These are phyloP conservation scores for Jaltomata sinuosa DNA, from an alignment of 257 asterid genomes.

Conservation along the genomic window DNA sequence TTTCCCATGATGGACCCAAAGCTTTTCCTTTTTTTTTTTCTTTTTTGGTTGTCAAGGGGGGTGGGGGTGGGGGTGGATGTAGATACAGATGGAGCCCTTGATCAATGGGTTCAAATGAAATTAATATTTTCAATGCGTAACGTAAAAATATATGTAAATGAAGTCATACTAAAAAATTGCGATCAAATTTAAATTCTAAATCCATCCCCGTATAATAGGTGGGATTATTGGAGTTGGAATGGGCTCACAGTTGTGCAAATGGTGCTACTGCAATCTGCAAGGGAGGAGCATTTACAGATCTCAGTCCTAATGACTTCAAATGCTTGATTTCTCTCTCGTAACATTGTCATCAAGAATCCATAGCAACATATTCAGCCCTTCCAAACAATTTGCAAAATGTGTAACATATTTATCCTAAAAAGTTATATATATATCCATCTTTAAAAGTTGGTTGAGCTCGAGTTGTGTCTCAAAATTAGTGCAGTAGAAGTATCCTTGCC, in stretches of 20 bases:
- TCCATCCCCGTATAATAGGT: not conserved
- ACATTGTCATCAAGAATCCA: not conserved
- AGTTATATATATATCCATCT: too few relatives aligned
- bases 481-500: not conserved
- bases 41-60: too few relatives aligned
- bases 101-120: not conserved
- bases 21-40: not conserved
- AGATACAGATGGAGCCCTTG: not conserved
- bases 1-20: constrained; percentile 2
- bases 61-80: not conserved
- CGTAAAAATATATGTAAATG: too few relatives aligned
- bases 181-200: not conserved
- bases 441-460: not conserved
- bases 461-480: not conserved
- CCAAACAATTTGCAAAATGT: not conserved
- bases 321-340: not conserved
- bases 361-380: not conserved
- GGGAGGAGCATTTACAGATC: too few relatives aligned
- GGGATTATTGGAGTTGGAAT: not conserved
- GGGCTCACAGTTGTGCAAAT: not conserved
- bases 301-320: not conserved
- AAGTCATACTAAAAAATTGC: too few relatives aligned
- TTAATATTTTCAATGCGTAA: not conserved
- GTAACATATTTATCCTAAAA: not conserved
- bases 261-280: not conserved